A percentile compares a stretch with the other conserved stretches of the same genome.
Evolutionary conservation across 1,284 basidiomycete genomes (phyloP).

Genomic region (Rhodotorula glutinis): DNA sequence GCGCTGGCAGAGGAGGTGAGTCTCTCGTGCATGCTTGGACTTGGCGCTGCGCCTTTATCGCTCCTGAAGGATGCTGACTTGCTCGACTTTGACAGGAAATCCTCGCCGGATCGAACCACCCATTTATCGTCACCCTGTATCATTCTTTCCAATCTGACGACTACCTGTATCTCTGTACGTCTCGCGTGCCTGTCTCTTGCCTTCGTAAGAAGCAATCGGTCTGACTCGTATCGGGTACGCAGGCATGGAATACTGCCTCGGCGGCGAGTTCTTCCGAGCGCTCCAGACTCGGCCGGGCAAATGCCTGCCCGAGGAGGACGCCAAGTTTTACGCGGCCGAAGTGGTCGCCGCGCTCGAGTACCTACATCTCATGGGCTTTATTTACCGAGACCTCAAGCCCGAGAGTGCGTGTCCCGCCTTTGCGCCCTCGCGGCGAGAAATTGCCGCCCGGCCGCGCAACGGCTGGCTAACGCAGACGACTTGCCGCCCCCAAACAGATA

Average conservation of each 20-base stretch:
- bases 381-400: slow-evolving; percentile 98
- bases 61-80: not conserved
- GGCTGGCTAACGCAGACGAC: too few relatives aligned
- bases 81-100: slow-evolving; percentile 61
- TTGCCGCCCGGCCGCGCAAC: too few relatives aligned
- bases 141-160: slow-evolving; percentile 98
- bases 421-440: too few relatives aligned
- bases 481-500: too few relatives aligned
- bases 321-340: slow-evolving; percentile 97
- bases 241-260: slow-evolving; percentile 98
- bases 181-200: not conserved
- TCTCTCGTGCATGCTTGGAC: not conserved
- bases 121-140: slow-evolving; percentile 95
- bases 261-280: slow-evolving; percentile 97
- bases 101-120: slow-evolving; percentile 90
- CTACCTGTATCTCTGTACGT: slow-evolving; percentile 78
- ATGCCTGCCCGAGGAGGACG: slow-evolving; percentile 90
- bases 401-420: slow-evolving; percentile 95
- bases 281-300: slow-evolving; percentile 92
- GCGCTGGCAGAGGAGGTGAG: slow-evolving; percentile 80
- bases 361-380: slow-evolving; percentile 97
- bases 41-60: too few relatives aligned
- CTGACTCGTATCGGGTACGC: too few relatives aligned
- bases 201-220: too few relatives aligned
- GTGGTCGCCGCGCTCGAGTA: slow-evolving; percentile 97